These are phyloP conservation scores for Coriaria nepalensis DNA, from an alignment of 306 rosid species.

Conservation along the genomic window DNA sequence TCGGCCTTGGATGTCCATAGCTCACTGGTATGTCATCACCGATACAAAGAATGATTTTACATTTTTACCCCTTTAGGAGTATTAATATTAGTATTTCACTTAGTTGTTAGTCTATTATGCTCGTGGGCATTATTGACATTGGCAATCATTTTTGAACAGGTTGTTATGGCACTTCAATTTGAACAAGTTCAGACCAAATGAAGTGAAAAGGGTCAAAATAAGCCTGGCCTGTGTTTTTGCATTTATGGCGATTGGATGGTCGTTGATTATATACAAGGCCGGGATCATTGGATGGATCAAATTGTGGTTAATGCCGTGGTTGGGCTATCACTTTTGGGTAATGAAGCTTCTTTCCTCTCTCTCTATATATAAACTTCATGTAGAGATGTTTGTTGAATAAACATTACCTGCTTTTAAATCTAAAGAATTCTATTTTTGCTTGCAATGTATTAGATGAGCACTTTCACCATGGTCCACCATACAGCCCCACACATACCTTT, in stretches of 20 bases:
- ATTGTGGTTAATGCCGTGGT: slow-evolving; percentile 98
- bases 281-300: slow-evolving; percentile 95
- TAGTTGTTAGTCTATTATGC: not conserved
- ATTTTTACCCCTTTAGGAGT: not conserved
- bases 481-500: slow-evolving; percentile 96
- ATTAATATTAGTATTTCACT: no score
- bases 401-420: not conserved
- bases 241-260: slow-evolving; percentile 86
- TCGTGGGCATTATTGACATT: not conserved
- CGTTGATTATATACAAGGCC: slow-evolving; percentile 69
- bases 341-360: slow-evolving; percentile 14
- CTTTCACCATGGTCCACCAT: slow-evolving; percentile 98
- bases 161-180: slow-evolving; percentile 61
- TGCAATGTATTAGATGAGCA: slow-evolving; percentile 54
- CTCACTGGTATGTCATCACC: slow-evolving; percentile 50
- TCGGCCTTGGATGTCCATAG: slow-evolving; percentile 89
- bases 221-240: slow-evolving; percentile 92
- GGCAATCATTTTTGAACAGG: slow-evolving; percentile 29
- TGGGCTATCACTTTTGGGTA: slow-evolving; percentile 99
- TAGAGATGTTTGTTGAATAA: not conserved
- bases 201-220: slow-evolving; percentile 72
- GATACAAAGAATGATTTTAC: slow-evolving; percentile 1
- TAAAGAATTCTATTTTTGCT: slow-evolving; percentile 16
- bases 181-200: slow-evolving; percentile 74
- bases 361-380: slow-evolving; percentile 2